These are phyloP conservation scores for Chytriomyces sp. DNA, from an alignment of 192 early-diverging fungal species.

Conservation along the genomic window DNA sequence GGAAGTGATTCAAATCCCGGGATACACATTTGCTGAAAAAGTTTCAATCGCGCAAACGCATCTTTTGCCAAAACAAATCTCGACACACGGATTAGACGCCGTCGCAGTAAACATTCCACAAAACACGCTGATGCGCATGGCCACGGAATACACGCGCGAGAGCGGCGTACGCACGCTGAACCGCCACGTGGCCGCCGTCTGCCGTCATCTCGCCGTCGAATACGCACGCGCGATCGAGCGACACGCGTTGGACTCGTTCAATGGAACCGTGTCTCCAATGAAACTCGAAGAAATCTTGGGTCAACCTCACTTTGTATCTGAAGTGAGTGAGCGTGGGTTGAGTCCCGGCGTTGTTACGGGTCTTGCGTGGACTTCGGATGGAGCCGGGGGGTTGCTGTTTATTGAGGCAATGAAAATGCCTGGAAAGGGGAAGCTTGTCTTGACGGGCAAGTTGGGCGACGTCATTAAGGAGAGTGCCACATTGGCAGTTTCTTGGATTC, in stretches of 20 bases:
- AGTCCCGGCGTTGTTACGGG: constrained; percentile 83
- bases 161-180: constrained; percentile 80
- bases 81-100: constrained; percentile 65
- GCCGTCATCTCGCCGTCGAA: constrained; percentile 71
- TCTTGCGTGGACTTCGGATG: constrained; percentile 77
- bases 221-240: constrained; percentile 64
- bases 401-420: constrained; percentile 81
- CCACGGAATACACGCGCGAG: constrained; percentile 78
- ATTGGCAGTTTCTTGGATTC: constrained; percentile 80
- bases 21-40: constrained; percentile 87
- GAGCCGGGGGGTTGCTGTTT: constrained; percentile 76
- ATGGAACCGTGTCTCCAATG: constrained; percentile 47
- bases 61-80: constrained; percentile 77
- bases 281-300: constrained; percentile 72
- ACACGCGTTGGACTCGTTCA: constrained; percentile 44
- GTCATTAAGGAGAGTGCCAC: constrained; percentile 86
- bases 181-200: constrained; percentile 72
- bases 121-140: constrained; percentile 62
- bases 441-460: constrained; percentile 72
- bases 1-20: constrained; percentile 77
- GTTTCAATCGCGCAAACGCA: constrained; percentile 73
- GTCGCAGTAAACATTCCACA: constrained; percentile 56
- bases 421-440: constrained; percentile 62
- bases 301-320: constrained; percentile 65
- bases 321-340: constrained; percentile 67